These are phyloP conservation scores for Akanthomyces lecanii DNA, from an alignment of 2,329 filamentous ascomycete species.

Conservation along the genomic window DNA sequence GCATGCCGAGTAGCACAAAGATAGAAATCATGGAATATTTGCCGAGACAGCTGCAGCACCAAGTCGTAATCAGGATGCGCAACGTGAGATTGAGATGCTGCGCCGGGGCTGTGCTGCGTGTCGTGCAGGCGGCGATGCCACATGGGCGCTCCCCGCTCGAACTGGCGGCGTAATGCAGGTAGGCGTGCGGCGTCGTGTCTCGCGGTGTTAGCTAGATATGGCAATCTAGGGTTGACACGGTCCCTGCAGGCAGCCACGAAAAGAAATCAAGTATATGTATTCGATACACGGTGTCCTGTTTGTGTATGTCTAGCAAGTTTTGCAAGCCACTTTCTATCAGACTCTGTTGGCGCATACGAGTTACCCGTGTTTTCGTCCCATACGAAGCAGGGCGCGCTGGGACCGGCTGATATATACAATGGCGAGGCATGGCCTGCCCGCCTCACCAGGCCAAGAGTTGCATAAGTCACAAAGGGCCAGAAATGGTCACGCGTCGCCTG, in stretches of 20 bases:
- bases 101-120: background rate
- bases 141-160: background rate
- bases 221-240: background rate
- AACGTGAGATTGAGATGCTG: background rate
- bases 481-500: slow-evolving; percentile 9
- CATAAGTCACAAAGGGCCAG: background rate
- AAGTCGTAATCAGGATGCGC: background rate
- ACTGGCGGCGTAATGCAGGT: background rate
- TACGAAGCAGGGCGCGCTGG: background rate
- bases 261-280: background rate
- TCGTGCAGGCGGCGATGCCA: slow-evolving; percentile 8
- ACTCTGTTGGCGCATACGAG: background rate
- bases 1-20: background rate
- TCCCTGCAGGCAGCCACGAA: slow-evolving; percentile 5
- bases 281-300: background rate
- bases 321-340: background rate
- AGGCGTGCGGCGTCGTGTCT: background rate
- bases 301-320: background rate
- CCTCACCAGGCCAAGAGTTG: slow-evolving; percentile 1
- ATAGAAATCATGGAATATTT: background rate
- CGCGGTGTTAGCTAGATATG: background rate
- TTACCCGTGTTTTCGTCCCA: background rate
- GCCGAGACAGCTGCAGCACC: background rate
- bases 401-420: background rate
- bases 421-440: background rate